These are phyloP conservation scores for Brassica balearica DNA, from an alignment of 441 rosid species.

Conservation along the genomic window DNA sequence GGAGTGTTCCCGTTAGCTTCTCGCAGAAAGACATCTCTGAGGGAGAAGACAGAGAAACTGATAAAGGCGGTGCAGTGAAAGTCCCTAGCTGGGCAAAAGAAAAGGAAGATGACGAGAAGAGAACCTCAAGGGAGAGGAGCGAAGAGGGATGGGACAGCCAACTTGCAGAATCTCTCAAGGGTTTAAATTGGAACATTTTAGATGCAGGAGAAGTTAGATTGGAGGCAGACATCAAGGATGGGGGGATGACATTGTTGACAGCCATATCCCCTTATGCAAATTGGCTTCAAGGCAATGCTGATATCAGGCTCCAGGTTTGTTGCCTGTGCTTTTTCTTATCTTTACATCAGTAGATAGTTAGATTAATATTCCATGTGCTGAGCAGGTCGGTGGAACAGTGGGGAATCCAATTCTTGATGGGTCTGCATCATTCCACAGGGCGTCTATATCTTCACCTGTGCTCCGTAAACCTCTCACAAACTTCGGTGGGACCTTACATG, in stretches of 20 bases:
- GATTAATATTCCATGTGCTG: conserved; percentile 23
- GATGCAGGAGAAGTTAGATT: conserved; percentile 96
- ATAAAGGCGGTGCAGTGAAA: conserved; percentile 62
- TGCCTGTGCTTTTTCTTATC: neutral
- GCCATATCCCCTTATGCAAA: conserved; percentile 94
- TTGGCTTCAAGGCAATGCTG: conserved; percentile 99
- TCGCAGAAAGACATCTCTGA: conserved; percentile 65
- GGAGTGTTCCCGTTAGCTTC: conserved; percentile 90
- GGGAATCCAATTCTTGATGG: conserved; percentile 96
- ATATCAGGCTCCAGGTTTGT: conserved; percentile 89
- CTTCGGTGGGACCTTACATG: conserved; percentile 90
- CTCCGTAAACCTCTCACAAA: conserved; percentile 93
- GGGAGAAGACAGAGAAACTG: conserved; percentile 70
- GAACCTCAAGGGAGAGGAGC: conserved; percentile 70
- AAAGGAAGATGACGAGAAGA: conserved; percentile 72
- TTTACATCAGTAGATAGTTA: conserved; percentile 30
- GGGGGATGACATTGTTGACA: conserved; percentile 97
- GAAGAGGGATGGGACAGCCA: conserved; percentile 97
- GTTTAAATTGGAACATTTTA: conserved; percentile 86
- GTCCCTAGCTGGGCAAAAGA: conserved; percentile 86
- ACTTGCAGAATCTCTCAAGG: conserved; percentile 90
- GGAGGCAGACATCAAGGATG: conserved; percentile 98
- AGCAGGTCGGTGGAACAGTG: conserved; percentile 97
- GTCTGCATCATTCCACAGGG: conserved; percentile 93
- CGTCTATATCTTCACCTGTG: conserved; percentile 91